phyloP scores from a whole-genome alignment of 116 monocot species.

The Iris pallida region DNA sequence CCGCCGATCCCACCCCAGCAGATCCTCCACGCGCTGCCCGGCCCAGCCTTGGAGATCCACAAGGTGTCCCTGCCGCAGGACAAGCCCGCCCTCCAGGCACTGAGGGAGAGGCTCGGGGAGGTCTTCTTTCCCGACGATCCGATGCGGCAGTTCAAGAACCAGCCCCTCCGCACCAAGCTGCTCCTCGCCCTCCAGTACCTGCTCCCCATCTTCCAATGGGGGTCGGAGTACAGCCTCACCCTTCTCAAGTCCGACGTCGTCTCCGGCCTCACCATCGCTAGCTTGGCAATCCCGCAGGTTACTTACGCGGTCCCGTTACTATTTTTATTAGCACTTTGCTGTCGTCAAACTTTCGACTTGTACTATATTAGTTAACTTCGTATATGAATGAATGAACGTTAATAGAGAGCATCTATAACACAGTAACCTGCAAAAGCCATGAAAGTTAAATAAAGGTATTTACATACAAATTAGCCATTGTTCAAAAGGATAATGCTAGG shows the following conservation, averaged over 20 bases:
- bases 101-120: conserved; percentile 57
- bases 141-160: conserved; percentile 63
- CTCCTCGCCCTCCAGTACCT: conserved; percentile 55
- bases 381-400: too few species aligned
- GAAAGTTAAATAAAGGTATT: too few species aligned
- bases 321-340: too few species aligned
- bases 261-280: conserved; percentile 85
- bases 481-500: too few species aligned
- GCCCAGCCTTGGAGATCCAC: conserved; percentile 37
- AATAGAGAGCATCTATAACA: too few species aligned
- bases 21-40: conserved; percentile 2
- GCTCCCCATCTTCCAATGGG: conserved; percentile 79
- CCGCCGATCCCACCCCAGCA: too few species aligned
- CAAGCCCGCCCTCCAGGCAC: conserved; percentile 31
- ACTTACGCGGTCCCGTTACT: too few species aligned
- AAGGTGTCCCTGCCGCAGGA: conserved; percentile 51
- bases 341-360: too few species aligned
- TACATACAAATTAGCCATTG: too few species aligned
- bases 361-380: too few species aligned
- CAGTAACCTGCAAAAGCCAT: too few species aligned
- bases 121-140: conserved; percentile 78
- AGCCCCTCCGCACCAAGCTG: conserved; percentile 34
- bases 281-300: conserved; percentile 83
- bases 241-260: conserved; percentile 65
- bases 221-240: conserved; percentile 46